Base-by-base conservation (phyloP, 1,284 basidiomycete genomes). In the Trametes versicolor region DNA sequence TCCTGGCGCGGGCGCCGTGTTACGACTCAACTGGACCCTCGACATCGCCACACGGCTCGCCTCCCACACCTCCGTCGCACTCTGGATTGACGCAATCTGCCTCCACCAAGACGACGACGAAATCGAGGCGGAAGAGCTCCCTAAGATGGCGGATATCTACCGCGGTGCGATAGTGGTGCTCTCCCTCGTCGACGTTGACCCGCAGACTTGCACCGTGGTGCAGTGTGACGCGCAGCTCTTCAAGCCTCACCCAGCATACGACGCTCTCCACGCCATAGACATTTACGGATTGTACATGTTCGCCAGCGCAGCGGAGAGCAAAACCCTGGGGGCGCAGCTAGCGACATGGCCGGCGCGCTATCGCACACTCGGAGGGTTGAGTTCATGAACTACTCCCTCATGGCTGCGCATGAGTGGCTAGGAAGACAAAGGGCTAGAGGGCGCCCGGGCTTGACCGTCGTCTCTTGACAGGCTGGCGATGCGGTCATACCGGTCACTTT, bases 51-150 rank as follows among this genome's bases (percentile, higher is more conserved):
- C 4, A 13, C 19, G n/a, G 10, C 51, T 53, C 36, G 17, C 51
- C 3, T 21, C 12, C 2, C 23, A 21, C 4, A 53, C 36, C 1
- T 13, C 32, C 17, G 10, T 37, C 34, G n/a, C 51, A 1, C 32
- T 53, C 4, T 53, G 51, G 51, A 53, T 53, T n/a, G 51, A 53
- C 51, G 51, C 51, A 3, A 53, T 53, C 34, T 53, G 51, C 51
- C 37, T 53, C 21, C 5, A 8, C 12, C 51, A 53, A 23, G 36
- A 53, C 36, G 51, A 53, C 36, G n/a, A 53, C 6, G n/a, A 5
- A 7, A 21, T 27, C 10, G 39, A 53, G 36, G 34, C 21, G 25
- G n/a, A 25, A 19, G 51, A 53, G 36, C 51, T 53, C 4, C 51
- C 51, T 9, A n/a, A 25, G 7, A 53, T 53, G 51, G 51, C 36